phyloP scores from a whole-genome alignment of 257 asterid genomes.

The Salvia rosmarinus region DNA sequence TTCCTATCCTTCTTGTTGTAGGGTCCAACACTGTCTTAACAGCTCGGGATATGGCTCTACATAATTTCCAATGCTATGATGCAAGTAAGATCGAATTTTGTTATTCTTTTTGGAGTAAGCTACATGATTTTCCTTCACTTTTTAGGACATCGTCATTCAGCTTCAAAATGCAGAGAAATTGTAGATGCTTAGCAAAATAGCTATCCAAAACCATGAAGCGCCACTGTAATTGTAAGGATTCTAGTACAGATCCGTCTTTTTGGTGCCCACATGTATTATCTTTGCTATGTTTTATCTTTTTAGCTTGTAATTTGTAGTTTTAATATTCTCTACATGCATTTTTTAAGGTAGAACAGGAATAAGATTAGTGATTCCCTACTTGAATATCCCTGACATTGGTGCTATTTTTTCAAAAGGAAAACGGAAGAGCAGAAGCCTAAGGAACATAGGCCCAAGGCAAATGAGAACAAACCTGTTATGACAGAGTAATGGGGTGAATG shows the following conservation, averaged over 20 bases:
- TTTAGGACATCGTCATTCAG: not conserved
- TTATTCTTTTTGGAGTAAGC: not conserved
- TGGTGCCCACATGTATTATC: not conserved
- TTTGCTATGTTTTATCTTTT: not conserved
- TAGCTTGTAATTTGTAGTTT: not conserved
- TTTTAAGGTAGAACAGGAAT: not conserved
- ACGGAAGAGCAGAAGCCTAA: conserved; percentile 96
- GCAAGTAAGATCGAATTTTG: not conserved
- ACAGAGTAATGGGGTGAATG: conserved; percentile 54
- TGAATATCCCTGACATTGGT: not conserved
- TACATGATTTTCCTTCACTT: not conserved
- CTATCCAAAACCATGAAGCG: not conserved
- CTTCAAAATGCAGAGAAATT: too few relatives aligned
- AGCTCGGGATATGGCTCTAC: conserved; percentile 72
- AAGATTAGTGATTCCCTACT: not conserved
- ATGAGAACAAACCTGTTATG: conserved; percentile 94
- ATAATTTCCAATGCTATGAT: conserved; percentile 13
- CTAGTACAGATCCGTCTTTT: not conserved
- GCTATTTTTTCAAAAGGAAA: conserved; percentile 58
- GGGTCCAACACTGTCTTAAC: conserved; percentile 88
- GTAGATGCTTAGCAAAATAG: not conserved
- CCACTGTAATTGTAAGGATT: not conserved
- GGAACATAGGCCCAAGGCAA: conserved; percentile 94
- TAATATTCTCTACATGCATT: not conserved
- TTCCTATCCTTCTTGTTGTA: conserved; percentile 36